Percentiles rank a stretch among this genome's conserved stretches.
phyloP scores from a whole-genome alignment of 1,139 yeast species.

The Protomyces inouyei region DNA sequence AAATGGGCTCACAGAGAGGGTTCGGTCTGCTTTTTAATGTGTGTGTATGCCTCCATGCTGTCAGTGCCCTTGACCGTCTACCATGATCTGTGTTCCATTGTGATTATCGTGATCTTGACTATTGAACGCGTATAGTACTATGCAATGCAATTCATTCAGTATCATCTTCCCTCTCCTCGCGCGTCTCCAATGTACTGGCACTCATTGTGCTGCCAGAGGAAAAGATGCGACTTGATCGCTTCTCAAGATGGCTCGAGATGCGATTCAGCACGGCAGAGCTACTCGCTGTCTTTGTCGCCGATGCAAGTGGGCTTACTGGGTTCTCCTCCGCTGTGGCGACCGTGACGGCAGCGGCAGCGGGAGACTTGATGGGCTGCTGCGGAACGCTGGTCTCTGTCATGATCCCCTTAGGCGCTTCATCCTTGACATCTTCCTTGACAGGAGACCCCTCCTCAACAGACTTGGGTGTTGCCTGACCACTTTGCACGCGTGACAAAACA shows the following conservation, averaged over 20 bases:
- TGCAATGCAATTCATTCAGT: background rate
- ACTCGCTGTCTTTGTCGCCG: background rate
- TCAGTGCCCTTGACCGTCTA: background rate
- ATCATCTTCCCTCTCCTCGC: background rate
- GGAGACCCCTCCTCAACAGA: background rate
- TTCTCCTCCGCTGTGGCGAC: no score
- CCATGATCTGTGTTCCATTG: background rate
- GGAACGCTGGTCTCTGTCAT: background rate
- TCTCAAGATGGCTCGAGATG: background rate
- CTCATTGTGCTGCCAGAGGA: background rate
- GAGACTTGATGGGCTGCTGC: background rate
- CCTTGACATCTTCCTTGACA: background rate
- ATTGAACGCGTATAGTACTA: background rate
- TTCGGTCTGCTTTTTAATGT: slow-evolving; percentile 2
- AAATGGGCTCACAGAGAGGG: slow-evolving; percentile 27
- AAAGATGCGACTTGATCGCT: background rate
- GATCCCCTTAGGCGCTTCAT: background rate
- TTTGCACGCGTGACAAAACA: background rate
- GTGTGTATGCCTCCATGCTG: background rate
- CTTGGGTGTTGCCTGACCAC: background rate
- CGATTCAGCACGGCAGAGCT: background rate
- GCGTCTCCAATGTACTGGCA: background rate
- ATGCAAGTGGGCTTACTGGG: background rate
- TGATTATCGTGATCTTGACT: no score
- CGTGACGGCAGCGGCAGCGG: background rate